phyloP scores from a whole-genome alignment of 176 grass and related monocot species.

The Triticum timopheevii region DNA sequence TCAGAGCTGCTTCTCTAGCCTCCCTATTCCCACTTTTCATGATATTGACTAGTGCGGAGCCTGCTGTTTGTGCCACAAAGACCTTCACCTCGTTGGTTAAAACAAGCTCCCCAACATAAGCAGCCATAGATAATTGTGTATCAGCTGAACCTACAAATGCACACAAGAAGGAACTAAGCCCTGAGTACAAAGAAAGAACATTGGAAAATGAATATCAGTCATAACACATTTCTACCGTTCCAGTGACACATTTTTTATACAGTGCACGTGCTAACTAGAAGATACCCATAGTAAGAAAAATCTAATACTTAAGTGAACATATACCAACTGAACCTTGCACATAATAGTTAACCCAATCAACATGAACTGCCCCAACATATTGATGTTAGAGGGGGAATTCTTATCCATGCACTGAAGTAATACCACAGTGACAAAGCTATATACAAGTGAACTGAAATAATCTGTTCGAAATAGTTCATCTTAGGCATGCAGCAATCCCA shows the following conservation, averaged over 20 bases:
- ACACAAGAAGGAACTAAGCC: slow-evolving; percentile 4
- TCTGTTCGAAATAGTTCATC: background rate
- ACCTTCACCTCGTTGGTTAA: slow-evolving; percentile 92
- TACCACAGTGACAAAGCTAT: slow-evolving; percentile 6
- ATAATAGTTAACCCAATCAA: no score
- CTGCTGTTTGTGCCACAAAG: slow-evolving; percentile 79
- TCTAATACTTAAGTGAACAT: no score
- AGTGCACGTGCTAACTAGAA: no score
- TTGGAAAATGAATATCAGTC: background rate
- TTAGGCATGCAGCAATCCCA: background rate
- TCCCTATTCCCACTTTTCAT: slow-evolving; percentile 86
- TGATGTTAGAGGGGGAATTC: background rate
- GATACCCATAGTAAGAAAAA: no score
- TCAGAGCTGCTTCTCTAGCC: slow-evolving; percentile 78
- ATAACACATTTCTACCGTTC: no score
- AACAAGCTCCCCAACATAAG: slow-evolving; percentile 89
- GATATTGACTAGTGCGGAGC: slow-evolving; percentile 69
- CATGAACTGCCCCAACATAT: no score
- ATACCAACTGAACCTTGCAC: no score
- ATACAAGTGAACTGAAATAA: background rate
- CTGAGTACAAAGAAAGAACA: background rate
- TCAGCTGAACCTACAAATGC: slow-evolving; percentile 67
- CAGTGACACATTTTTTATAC: no score
- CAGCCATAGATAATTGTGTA: slow-evolving; percentile 80
- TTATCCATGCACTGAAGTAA: background rate